Evolutionary conservation across 257 asterid genomes (phyloP).

Genomic region (Scutellaria baicalensis): DNA sequence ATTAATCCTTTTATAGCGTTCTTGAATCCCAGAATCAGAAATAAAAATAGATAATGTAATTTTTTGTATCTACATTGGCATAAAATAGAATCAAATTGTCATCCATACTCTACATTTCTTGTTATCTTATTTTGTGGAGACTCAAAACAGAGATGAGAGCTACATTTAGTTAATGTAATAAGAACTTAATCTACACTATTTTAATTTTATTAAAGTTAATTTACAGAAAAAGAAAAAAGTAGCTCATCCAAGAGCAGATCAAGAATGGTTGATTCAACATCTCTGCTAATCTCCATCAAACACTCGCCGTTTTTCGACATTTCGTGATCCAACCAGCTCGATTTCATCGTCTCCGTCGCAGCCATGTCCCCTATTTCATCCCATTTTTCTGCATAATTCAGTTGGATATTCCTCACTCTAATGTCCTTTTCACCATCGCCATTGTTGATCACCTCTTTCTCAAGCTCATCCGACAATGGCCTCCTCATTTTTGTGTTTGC

Average conservation of each 20-base stretch:
- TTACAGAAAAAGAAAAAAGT: neutral
- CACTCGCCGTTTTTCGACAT: conserved; percentile 13
- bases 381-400: conserved; percentile 17
- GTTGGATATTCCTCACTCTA: neutral
- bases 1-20: too few relatives aligned
- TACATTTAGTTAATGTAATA: too few relatives aligned
- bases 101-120: too few relatives aligned
- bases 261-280: conserved; percentile 34
- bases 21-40: too few relatives aligned
- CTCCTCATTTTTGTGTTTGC: conserved; percentile 45
- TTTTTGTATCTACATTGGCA: too few relatives aligned
- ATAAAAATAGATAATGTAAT: too few relatives aligned
- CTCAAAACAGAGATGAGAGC: too few relatives aligned
- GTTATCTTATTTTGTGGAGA: too few relatives aligned
- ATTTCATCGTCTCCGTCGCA: conserved; percentile 28
- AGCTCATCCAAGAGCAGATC: conserved; percentile 43
- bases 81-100: too few relatives aligned
- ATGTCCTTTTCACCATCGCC: neutral
- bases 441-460: conserved; percentile 19
- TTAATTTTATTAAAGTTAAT: too few relatives aligned
- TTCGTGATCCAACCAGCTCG: conserved; percentile 32
- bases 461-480: conserved; percentile 52
- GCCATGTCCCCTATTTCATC: conserved; percentile 36
- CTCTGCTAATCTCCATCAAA: conserved; percentile 33
- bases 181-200: too few relatives aligned